Evolutionary conservation across 2,329 filamentous ascomycete genomes (phyloP).

Genomic region (Tolypocladium pustulatum): DNA sequence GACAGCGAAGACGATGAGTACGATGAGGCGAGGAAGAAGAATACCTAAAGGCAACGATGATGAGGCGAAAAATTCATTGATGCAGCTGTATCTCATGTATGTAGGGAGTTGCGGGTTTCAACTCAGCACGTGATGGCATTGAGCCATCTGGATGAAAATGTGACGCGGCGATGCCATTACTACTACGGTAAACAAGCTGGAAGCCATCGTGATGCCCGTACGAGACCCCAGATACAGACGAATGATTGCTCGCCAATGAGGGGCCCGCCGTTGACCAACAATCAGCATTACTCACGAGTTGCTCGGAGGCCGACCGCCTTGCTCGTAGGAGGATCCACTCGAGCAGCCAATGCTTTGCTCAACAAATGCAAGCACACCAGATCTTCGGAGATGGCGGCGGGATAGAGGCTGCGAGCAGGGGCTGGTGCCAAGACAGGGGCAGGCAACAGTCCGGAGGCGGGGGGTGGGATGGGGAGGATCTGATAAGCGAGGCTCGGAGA

Average conservation of each 20-base stretch:
- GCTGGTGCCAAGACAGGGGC: not conserved
- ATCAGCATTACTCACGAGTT: not conserved
- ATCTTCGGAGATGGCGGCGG: not conserved
- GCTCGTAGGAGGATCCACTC: too few species aligned
- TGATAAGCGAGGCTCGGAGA: conserved; percentile 6
- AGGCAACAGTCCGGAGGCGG: not conserved
- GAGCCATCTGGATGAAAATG: not conserved
- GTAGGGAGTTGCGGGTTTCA: not conserved
- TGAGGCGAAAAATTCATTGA: not conserved
- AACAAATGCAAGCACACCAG: not conserved
- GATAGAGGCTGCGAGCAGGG: not conserved
- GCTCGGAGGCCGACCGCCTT: too few species aligned
- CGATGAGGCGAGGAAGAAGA: conserved; percentile 32
- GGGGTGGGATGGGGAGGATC: not conserved
- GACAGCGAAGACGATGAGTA: conserved; percentile 31
- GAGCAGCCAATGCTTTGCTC: not conserved
- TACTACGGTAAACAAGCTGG: too few species aligned
- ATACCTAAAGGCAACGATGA: conserved; percentile 12
- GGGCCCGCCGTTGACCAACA: not conserved
- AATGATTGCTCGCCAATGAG: not conserved
- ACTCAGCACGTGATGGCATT: not conserved
- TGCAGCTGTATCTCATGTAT: not conserved
- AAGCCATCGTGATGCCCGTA: not conserved
- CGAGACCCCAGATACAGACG: not conserved
- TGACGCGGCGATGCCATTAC: not conserved